These are phyloP conservation scores for Beauveria pseudobassiana DNA, from an alignment of 2,329 filamentous ascomycete species.

Conservation along the genomic window DNA sequence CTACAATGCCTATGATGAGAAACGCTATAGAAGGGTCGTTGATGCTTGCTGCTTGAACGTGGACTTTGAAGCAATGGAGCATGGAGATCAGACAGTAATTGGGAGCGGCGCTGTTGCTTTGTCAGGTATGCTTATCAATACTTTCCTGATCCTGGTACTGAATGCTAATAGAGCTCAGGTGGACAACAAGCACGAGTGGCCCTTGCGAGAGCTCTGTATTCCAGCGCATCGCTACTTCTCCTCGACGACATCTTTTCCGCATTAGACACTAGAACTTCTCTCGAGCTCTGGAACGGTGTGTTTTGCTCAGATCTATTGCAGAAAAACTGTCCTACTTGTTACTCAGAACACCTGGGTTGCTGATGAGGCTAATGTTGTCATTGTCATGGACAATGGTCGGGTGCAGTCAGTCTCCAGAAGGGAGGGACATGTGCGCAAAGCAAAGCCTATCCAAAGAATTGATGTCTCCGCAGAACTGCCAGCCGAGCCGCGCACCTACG, in stretches of 20 bases:
- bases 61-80: slow-evolving; percentile 43
- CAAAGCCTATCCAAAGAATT: slow-evolving; percentile 24
- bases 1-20: slow-evolving; percentile 39
- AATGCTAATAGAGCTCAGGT: background rate
- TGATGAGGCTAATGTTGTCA: slow-evolving; percentile 39
- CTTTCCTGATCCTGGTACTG: background rate
- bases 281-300: slow-evolving; percentile 47
- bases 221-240: slow-evolving; percentile 44
- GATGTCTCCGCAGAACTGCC: slow-evolving; percentile 20
- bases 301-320: slow-evolving; percentile 48
- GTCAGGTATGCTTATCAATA: slow-evolving; percentile 28
- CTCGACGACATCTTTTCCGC: slow-evolving; percentile 55
- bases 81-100: slow-evolving; percentile 43
- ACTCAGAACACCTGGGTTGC: slow-evolving; percentile 48
- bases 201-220: slow-evolving; percentile 50
- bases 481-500: background rate
- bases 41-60: slow-evolving; percentile 45
- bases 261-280: slow-evolving; percentile 51
- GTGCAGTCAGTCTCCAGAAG: slow-evolving; percentile 31
- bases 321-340: slow-evolving; percentile 50
- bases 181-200: slow-evolving; percentile 50
- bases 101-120: slow-evolving; percentile 47
- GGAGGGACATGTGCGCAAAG: slow-evolving; percentile 33
- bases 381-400: slow-evolving; percentile 38
- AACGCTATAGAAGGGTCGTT: slow-evolving; percentile 46